phyloP scores from a whole-genome alignment of 2,329 filamentous ascomycete genomes.

The Aspergillus aculeatinus region DNA sequence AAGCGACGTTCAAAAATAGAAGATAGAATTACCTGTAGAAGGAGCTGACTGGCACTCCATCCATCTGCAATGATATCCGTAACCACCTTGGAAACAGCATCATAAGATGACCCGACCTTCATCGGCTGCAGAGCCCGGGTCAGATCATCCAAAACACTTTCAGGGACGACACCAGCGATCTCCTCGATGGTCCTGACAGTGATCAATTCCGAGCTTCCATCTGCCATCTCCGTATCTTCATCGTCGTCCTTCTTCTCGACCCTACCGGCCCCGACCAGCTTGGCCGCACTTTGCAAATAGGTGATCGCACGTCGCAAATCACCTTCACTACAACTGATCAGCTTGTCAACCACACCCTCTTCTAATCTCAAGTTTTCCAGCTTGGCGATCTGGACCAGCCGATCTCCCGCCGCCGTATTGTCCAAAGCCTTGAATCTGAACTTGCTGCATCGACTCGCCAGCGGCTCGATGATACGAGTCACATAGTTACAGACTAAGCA shows the following conservation, averaged over 20 bases:
- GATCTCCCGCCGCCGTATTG: conserved; percentile 73
- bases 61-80: conserved; percentile 93
- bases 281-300: conserved; percentile 89
- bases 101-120: conserved; percentile 65
- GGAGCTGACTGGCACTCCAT: conserved; percentile 89
- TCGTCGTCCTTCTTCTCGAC: conserved; percentile 48
- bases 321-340: conserved; percentile 87
- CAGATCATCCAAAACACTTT: conserved; percentile 67
- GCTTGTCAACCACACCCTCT: conserved; percentile 74
- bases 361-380: conserved; percentile 75
- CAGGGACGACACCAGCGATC: conserved; percentile 91
- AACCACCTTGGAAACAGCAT: conserved; percentile 72
- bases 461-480: conserved; percentile 92
- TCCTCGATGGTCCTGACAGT: conserved; percentile 83
- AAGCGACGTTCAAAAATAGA: background rate
- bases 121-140: conserved; percentile 73
- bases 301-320: conserved; percentile 96
- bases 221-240: conserved; percentile 62
- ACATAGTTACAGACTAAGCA: conserved; percentile 99
- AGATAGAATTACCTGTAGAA: conserved; percentile 64
- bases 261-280: conserved; percentile 70
- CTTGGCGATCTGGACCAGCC: conserved; percentile 78
- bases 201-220: conserved; percentile 54
- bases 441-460: conserved; percentile 91
- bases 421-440: conserved; percentile 97